These are phyloP conservation scores for Tuber brumale DNA, from an alignment of 495 filamentous ascomycete genomes.

Conservation along the genomic window DNA sequence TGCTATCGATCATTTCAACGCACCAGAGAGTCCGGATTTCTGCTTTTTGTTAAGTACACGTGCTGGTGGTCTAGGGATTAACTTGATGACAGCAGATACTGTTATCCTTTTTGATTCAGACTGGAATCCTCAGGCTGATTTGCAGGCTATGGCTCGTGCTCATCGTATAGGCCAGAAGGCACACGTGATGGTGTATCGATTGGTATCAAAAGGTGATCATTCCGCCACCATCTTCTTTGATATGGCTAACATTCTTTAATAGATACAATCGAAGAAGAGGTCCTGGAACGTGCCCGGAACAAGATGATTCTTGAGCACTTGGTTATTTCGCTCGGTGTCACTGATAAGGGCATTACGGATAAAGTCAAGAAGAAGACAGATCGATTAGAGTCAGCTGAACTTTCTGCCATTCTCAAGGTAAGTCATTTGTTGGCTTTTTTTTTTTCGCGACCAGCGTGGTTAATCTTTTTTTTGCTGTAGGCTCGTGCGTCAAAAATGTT, in stretches of 20 bases:
- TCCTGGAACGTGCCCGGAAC: constrained; percentile 89
- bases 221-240: background rate
- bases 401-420: constrained; percentile 41
- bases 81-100: constrained; percentile 96
- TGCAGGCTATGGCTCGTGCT: constrained; percentile 96
- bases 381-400: constrained; percentile 50
- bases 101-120: constrained; percentile 98
- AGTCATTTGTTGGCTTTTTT: background rate
- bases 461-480: constrained; percentile 9
- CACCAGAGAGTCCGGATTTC: constrained; percentile 86
- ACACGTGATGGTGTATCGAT: constrained; percentile 87
- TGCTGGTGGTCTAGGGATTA: constrained; percentile 94
- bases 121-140: constrained; percentile 97
- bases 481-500: constrained; percentile 67
- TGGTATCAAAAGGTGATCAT: constrained; percentile 66
- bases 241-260: constrained; percentile 18
- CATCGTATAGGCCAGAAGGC: constrained; percentile 96
- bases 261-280: constrained; percentile 96
- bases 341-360: constrained; percentile 65
- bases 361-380: constrained; percentile 58
- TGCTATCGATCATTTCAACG: constrained; percentile 97
- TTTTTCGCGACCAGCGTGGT: constrained; percentile 3
- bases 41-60: constrained; percentile 93
- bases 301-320: constrained; percentile 98
- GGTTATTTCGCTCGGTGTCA: constrained; percentile 93